A percentile compares a stretch with the other conserved stretches of the same genome.
phyloP scores from a whole-genome alignment of 2,329 filamentous ascomycete genomes.

The Nemania abortiva region DNA sequence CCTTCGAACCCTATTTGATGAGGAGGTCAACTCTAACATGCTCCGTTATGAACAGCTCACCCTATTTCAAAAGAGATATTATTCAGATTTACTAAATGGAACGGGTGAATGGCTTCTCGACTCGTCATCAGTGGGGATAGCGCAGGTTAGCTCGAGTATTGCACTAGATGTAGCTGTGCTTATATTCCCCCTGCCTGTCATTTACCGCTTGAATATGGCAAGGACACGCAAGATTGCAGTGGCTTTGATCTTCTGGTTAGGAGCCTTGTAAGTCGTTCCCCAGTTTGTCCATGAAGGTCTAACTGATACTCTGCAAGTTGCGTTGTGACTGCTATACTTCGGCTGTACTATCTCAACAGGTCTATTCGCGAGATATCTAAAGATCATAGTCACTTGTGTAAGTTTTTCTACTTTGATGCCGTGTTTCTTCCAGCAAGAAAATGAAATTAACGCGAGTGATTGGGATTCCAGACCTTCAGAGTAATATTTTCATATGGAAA shows the following conservation, averaged over 20 bases:
- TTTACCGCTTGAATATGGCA: background rate
- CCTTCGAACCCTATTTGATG: background rate
- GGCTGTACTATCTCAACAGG: background rate
- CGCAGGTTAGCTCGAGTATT: background rate
- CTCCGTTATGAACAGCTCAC: too few species aligned
- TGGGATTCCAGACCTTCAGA: too few species aligned
- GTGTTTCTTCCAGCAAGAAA: too few species aligned
- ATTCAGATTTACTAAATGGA: too few species aligned
- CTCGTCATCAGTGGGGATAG: background rate
- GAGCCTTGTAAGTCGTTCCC: background rate
- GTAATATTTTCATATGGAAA: background rate
- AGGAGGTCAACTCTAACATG: too few species aligned
- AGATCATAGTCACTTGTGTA: too few species aligned
- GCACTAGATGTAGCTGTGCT: background rate
- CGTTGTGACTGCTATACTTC: slow-evolving; percentile 3
- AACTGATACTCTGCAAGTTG: background rate
- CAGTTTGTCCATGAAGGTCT: background rate
- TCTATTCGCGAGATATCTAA: too few species aligned
- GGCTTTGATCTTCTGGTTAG: background rate
- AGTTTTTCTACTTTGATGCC: too few species aligned
- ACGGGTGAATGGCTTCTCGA: background rate
- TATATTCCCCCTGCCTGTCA: background rate
- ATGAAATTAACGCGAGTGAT: too few species aligned
- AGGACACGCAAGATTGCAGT: background rate
- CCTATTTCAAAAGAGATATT: too few species aligned